phyloP scores from a whole-genome alignment of 148 eudicot species.

The Camellia japonica region DNA sequence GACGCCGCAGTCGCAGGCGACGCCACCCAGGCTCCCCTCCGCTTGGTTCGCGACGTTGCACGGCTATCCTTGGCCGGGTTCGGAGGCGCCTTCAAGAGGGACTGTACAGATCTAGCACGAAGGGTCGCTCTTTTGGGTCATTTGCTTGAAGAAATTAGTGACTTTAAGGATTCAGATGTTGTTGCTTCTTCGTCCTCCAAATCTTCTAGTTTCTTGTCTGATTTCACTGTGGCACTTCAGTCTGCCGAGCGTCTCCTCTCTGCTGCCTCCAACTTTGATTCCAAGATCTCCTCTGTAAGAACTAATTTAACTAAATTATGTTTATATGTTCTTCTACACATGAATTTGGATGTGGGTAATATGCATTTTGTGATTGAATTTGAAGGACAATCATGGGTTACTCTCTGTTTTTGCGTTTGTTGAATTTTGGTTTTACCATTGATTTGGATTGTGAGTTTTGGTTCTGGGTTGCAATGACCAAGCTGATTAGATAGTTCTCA shows the following conservation, averaged over 20 bases:
- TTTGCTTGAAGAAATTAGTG: conserved; percentile 69
- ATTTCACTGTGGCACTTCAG: conserved; percentile 45
- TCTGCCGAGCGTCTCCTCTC: conserved; percentile 48
- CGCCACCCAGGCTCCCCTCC: conserved; percentile 25
- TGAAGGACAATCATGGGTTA: neutral
- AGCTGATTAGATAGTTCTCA: neutral
- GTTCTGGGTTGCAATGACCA: neutral
- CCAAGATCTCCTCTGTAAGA: conserved; percentile 39
- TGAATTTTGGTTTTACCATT: neutral
- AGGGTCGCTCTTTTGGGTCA: conserved; percentile 62
- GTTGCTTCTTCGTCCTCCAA: conserved; percentile 26
- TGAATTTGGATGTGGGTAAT: neutral
- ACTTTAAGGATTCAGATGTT: conserved; percentile 16
- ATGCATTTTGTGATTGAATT: neutral
- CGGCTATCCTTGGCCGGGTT: conserved; percentile 44
- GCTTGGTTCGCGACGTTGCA: conserved; percentile 44
- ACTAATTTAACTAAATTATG: neutral
- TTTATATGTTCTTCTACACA: neutral
- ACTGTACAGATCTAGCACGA: conserved; percentile 74
- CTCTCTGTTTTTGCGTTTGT: neutral
- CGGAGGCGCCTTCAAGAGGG: conserved; percentile 57
- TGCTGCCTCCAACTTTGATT: conserved; percentile 47
- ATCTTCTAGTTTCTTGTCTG: conserved; percentile 30
- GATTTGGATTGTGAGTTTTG: neutral
- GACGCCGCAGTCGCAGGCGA: conserved; percentile 27